Base-by-base conservation (phyloP, 2,329 filamentous ascomycete genomes). In the Madurella fahalii region DNA sequence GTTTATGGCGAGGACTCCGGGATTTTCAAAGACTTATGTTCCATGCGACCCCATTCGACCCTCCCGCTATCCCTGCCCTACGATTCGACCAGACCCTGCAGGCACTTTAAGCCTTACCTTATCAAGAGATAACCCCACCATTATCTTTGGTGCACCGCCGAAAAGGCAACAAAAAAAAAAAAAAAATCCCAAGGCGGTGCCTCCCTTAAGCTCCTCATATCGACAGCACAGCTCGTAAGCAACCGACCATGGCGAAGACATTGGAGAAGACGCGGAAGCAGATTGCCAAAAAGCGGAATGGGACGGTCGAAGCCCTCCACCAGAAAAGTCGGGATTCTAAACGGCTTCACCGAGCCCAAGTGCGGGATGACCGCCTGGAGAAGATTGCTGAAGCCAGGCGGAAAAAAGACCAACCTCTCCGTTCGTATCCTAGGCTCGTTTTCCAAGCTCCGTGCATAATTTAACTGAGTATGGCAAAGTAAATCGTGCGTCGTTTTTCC, bases 251-350 rank as follows among this genome's bases (percentile, higher is more conserved):
- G 91, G 82, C 89, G 13, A 87, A 84, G 67, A 83, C 86, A 43
- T 74, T 96, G 7, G 76, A 83, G 60, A 97, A 96, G 69, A 88
- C 94, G 17, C 83, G 88, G 59, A 97, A 97, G 75, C 84, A 90
- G 61, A 93, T 97, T 61, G 77, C 84, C 34, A 96, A 95, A 76
- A 96, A 96, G 80, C 84, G 87, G 62, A 83, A 84, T 61, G 84
- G 84, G 17, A 83, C 84, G 40, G 80, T 90, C 45, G 85, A 86
- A 31, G 80, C 86, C 12, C 79, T 97, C 18, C 93, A 97, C 67
- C 87, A 91, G 71, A 90, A 90, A 69, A 96, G 91, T 57, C 81
- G 94, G 62, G 90, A 97, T 75, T 89, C 91, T 3, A 83, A 87
- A 66, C 83, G 90, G 49, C 76, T 97, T 59, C 87, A 90, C 69